Conservation (phyloP, 306 rosid genomes). For the Acacia acuminata region DNA sequence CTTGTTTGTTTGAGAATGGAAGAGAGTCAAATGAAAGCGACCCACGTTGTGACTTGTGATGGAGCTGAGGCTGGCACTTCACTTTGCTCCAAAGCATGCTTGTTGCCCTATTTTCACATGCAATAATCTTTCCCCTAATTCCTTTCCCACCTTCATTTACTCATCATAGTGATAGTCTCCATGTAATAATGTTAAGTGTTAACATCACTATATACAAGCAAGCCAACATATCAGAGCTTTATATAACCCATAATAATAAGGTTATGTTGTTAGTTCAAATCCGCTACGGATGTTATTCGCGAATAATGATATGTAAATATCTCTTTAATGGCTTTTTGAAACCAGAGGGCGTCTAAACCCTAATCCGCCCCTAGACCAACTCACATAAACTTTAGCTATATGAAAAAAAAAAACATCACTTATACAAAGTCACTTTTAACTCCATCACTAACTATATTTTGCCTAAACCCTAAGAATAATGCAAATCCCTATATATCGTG, state of each 20-base stretch:
- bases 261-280: no score
- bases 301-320: no score
- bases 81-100: background rate
- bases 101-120: background rate
- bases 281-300: rapidly evolving
- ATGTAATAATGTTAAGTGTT: conserved; percentile 36
- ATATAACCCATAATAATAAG: no score
- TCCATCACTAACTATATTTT: no score
- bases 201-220: conserved; percentile 23
- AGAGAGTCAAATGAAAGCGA: conserved; percentile 1
- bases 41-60: conserved; percentile 2
- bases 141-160: conserved; percentile 27
- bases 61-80: background rate
- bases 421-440: no score
- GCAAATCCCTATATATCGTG: background rate
- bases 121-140: conserved; percentile 4
- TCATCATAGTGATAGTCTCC: conserved; percentile 28
- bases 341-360: no score
- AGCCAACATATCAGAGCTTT: no score
- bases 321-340: no score
- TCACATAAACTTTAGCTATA: no score
- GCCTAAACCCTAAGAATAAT: background rate
- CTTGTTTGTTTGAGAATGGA: background rate
- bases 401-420: no score
- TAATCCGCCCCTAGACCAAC: no score